phyloP scores from a whole-genome alignment of 1,139 yeast genomes.

The Scheffersomyces insectosa region DNA sequence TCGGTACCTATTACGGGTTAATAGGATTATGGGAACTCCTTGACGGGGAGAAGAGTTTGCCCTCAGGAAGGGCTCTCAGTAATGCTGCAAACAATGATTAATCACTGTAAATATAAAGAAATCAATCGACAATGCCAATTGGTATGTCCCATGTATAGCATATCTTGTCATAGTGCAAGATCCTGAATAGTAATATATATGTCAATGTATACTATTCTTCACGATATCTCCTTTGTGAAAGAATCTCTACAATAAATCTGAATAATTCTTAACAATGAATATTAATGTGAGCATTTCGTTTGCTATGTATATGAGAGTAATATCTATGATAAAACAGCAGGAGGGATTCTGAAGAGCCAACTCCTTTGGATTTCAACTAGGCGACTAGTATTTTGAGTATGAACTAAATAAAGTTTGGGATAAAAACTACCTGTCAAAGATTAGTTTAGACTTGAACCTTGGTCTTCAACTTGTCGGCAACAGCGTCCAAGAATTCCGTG shows the following conservation, averaged over 20 bases:
- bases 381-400: neutral
- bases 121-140: no score
- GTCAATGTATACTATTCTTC: no score
- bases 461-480: conserved; percentile 39
- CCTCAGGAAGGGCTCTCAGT: no score
- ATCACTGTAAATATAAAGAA: no score
- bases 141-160: no score
- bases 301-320: neutral
- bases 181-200: no score
- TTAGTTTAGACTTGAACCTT: conserved; percentile 7
- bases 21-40: conserved; percentile 39
- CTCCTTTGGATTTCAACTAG: neutral
- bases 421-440: conserved; percentile 4
- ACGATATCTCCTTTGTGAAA: no score
- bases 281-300: neutral
- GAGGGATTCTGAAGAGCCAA: neutral
- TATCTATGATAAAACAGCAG: neutral
- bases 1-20: conserved; percentile 43
- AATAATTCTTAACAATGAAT: no score
- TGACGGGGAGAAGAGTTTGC: conserved; percentile 17
- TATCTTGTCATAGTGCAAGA: no score
- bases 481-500: conserved; percentile 87
- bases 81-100: no score
- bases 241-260: no score
- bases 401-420: neutral